Evolutionary conservation across 352 stramenopile species (phyloP), one percentile per base, ranked within the genome.

Genomic region (Pythium scleroteichum): DNA sequence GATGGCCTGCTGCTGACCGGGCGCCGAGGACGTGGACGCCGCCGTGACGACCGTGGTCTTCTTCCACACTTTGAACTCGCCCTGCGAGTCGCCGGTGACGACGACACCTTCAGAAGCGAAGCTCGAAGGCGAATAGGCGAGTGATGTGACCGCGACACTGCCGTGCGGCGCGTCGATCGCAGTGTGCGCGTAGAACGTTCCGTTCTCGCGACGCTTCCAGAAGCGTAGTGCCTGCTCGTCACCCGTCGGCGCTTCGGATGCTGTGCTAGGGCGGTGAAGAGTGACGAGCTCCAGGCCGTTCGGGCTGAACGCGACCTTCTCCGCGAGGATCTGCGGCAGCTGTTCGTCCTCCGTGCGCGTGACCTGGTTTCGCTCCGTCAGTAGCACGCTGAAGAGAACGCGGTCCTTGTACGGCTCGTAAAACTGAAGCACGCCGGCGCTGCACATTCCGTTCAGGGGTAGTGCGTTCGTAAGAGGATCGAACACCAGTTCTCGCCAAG

Each of bases 11-110:
- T 55, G 54, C 42, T 69, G 62, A 4, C 47, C 24, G 16, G 53
- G 53, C 22, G 14, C 38, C 14, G 20, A 33, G 1, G 22, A 27
- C 40, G 74, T 65, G n/a, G 51, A 50, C 0, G 54, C 51, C 4
- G 55, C 50, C 39, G 55, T 62, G 1, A 55, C 52, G 6, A 66
- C 48, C 47, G 52, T 59, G 19, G 52, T 75, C 53, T 87, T 83
- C 53, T 82, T 76, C 86, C 85, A 96, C 12, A 96, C 60, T 62
- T 92, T 92, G 61, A 95, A 95, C 39, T 91, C 83, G 9, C 86
- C 82, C 8, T 76, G 50, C 6, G 70, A 60, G 46, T 95, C 87
- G 20, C 75, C 78, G 23, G 82, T 92, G 40, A 88, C 83, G 1
- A 89, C 78, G 16, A 69, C 68, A 24, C 82, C 67, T 8, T 72